Evolutionary conservation across 1,284 basidiomycete species (phyloP), one percentile per base, ranked within the genome.

Genomic region (Vanrija pseudolonga): DNA sequence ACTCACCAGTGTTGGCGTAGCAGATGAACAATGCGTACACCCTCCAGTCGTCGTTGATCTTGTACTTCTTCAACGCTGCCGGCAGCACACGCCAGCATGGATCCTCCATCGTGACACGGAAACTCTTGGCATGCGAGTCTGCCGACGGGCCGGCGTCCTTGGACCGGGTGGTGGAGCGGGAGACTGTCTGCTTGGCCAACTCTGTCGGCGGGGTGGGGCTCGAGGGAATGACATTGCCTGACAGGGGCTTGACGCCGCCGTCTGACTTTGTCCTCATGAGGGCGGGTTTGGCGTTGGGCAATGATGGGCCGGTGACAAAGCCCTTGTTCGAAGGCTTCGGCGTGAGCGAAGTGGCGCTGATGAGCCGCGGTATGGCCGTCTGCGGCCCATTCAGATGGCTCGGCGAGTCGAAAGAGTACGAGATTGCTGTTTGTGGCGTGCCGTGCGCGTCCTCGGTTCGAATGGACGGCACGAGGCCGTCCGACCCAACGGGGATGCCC

Each of bases 1-100:
- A 76, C 82, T 66, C 68, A 90, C 91, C 89, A 47, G 90, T 83
- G 57, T 88, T 86, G 15, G 91, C 94, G 73, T 94, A 97, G 69
- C 94, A 98, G 62, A 98, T 98, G 77, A 99, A 98, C 84, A 99
- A 88, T 22, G 95, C 96, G 78, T 98, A 98, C 68, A 91, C 88
- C 79, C 91, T 88, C 94, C 95, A 98, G 73, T 93, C 94, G 66
- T 98, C 96, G 70, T 94, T 94, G 77, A 98, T 98, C 72, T 92
- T 92, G 78, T 98, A 99, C 77, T 98, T 98, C 79, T 97, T 97
- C 61, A 99, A 80, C 17, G 96, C 96, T 0, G 95, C 94, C 0
- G 96, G 95, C 17, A 99, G 79, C 17, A 99, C 95, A 70, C 96
- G 97, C 87, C 90, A 95, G 52, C 94, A 96, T 0, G 96, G 95